Percentiles rank a stretch among this genome's conserved stretches.
Conservation (phyloP, 306 rosid genomes). For the Prunus davidiana region DNA sequence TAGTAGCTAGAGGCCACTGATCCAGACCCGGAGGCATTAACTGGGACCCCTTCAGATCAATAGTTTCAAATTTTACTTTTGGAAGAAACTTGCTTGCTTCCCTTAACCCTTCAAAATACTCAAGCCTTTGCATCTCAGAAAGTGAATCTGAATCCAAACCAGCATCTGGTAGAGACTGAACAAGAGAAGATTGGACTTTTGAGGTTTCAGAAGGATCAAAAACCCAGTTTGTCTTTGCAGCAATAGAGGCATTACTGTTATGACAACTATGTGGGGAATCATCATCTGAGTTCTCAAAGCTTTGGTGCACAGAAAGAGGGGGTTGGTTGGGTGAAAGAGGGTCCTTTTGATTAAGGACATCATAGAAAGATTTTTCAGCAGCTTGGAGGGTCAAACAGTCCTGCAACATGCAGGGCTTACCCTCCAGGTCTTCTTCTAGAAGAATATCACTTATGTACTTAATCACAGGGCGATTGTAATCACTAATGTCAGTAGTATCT, state of each 20-base stretch:
- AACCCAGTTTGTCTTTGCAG: constrained; percentile 20
- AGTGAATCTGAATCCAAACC: constrained; percentile 24
- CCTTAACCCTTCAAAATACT: neutral
- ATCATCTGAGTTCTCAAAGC: constrained; percentile 19
- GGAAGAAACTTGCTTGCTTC: constrained; percentile 28
- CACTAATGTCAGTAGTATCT: constrained; percentile 22
- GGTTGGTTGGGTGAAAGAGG: constrained; percentile 21
- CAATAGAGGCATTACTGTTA: constrained; percentile 22
- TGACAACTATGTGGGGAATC: neutral
- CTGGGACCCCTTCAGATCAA: constrained; percentile 9
- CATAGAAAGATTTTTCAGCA: constrained; percentile 33
- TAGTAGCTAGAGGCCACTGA: neutral
- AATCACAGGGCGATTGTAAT: constrained; percentile 27
- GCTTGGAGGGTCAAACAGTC: constrained; percentile 34
- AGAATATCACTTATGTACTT: constrained; percentile 34
- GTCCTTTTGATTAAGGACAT: constrained; percentile 24
- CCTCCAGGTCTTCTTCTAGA: constrained; percentile 31
- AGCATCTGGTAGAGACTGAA: constrained; percentile 19
- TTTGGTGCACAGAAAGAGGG: constrained; percentile 10
- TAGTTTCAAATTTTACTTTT: constrained; percentile 2
- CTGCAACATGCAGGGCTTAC: constrained; percentile 19
- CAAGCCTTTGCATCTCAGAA: constrained; percentile 17
- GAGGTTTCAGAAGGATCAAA: constrained; percentile 20
- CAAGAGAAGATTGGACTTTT: constrained; percentile 16
- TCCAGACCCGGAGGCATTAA: neutral